Evolutionary conservation across 2,329 filamentous ascomycete genomes (phyloP).

Genomic region (Monosporascus cannonballus): DNA sequence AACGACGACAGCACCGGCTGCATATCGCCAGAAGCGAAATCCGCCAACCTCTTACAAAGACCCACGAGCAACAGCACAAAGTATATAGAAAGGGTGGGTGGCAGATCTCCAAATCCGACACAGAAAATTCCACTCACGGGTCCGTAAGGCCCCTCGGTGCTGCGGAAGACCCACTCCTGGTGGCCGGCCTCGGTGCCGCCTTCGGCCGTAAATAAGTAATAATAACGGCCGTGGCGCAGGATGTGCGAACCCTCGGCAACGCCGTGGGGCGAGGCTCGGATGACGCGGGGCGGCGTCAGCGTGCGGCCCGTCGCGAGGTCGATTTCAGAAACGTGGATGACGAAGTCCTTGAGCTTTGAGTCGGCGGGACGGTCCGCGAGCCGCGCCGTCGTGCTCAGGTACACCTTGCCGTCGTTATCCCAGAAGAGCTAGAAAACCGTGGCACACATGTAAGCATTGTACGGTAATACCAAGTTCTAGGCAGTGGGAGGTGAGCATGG

Average conservation of each 20-base stretch:
- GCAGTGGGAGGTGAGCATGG: not conserved
- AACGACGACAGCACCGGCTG: no score
- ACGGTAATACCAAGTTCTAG: not conserved
- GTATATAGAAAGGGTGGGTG: no score
- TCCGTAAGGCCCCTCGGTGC: constrained; percentile 34
- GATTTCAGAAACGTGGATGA: constrained; percentile 39
- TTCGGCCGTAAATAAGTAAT: constrained; percentile 35
- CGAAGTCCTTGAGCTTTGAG: constrained; percentile 44
- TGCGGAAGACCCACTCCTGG: constrained; percentile 46
- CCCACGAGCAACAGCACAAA: no score
- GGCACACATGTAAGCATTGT: not conserved
- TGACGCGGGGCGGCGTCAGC: constrained; percentile 27
- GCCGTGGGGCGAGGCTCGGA: constrained; percentile 31
- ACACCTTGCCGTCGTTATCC: constrained; percentile 37
- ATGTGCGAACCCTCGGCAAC: constrained; percentile 38
- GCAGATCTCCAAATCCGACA: no score
- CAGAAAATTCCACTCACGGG: constrained; percentile 18
- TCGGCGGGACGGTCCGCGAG: constrained; percentile 28
- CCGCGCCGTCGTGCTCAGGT: constrained; percentile 38
- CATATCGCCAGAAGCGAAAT: no score
- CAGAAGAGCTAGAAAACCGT: constrained; percentile 32
- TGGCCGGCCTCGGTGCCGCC: constrained; percentile 42
- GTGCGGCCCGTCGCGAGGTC: constrained; percentile 35
- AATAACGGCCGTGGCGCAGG: constrained; percentile 27
- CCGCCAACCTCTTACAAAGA: no score